Base-by-base conservation (phyloP, 495 filamentous ascomycete genomes). In the Filosporella fistucella region DNA sequence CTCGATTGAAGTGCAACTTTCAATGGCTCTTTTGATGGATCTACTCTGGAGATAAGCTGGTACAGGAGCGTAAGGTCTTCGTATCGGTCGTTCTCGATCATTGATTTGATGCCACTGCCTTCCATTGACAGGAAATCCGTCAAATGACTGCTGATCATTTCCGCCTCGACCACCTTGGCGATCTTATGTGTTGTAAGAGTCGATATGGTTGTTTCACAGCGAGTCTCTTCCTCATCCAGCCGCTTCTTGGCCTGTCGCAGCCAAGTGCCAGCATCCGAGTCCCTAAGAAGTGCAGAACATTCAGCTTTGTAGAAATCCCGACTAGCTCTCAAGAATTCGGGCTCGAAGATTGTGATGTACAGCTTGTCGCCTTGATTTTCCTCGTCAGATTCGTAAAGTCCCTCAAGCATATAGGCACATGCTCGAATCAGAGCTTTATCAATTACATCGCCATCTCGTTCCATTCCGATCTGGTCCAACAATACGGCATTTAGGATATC, bases 401-500 rank as follows among this genome's bases (percentile, higher is more conserved):
- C 80, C 61, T 97, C 93, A 2, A 99, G 71, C 90, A 97, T 96
- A 52, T 88, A 82, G 1, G 89, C 75, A 62, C 86, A 89, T 22
- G 86, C 82, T 52, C 88, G 84, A 34, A 97, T 79, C 7, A 95
- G 71, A 21, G 79, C 75, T 53, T 85, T 85, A 61, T 97, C 84
- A 49, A 97, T 90, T 9, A 89, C 80, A 52, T 97, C 89, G 11
- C 91, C 94, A 32, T 88, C 84, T 22, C 94, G 73, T 58, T 96
- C 93, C 77, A 96, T 85, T 38, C 86, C 83, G 46, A 99, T 85
- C 71, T 95, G 86, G 53, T 95, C 90, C 0, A 97, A 72, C 25
- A 96, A 76, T 4, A 95, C 88, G 4, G 81, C 80, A 54, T 84
- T 88, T 20, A 97, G 71, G 13, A 95, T 71, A 32, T 81, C 73